Base-by-base conservation (phyloP, 169 alveolate genomes). In the Toxoplasma gondii region DNA sequence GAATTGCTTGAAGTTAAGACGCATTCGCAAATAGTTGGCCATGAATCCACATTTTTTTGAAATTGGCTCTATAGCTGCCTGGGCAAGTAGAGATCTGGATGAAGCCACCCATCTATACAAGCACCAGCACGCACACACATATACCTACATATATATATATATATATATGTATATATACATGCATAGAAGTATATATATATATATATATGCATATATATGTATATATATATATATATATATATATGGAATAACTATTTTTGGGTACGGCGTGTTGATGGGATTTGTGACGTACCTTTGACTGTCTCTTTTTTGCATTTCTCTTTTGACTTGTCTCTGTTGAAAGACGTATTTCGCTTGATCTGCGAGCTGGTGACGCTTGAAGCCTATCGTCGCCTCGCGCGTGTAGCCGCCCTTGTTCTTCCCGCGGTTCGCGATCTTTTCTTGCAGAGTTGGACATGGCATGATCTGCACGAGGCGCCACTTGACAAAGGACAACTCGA, bases 401-500 rank as follows among this genome's bases (percentile, higher is more conserved):
- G 84, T n/a, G 43, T 12, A 31, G 45, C 36, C 41, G 9, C 19
- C 39, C 43, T 19, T 74, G 39, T 27, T 22, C 44, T 74, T 74
- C 12, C 9, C 44, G 31, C 84, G 39, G n/a, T 16, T 4, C 44
- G 39, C 36, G 36, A 70, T 80, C 12, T 87, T 17, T 10, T 92
- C 34, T 69, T 80, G 94, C 24, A 92, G 92, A 29, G 92, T 44
- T 10, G 9, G 34, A 17, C 92, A 17, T 5, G 94, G 69, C 74
- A 58, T 43, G 1, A 90, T 7, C 38, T 53, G 88, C 1, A 41
- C 45, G 45, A 83, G 34, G 1, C 92, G 74, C 95, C 95, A 92
- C 67, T 92, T 92, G 2, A 81, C 53, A 92, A 87, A 88, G 12
- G 92, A 80, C 78, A 93, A 70, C 67, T 93, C 95, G 67, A 93